Base-by-base conservation (phyloP, 116 monocot species). In the Trichopus zeylanicus region DNA sequence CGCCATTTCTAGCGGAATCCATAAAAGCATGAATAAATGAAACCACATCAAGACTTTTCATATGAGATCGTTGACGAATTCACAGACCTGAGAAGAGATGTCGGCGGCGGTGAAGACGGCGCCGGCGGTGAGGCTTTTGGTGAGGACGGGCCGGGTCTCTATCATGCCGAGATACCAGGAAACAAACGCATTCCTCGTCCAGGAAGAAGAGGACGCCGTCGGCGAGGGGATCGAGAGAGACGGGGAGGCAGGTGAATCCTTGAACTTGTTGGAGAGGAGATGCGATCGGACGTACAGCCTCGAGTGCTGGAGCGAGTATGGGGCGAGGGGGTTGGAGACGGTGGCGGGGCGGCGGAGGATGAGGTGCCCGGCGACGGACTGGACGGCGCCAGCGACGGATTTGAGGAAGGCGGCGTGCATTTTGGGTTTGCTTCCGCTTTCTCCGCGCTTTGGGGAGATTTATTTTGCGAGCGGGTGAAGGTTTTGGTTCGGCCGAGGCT, bases 131-230 rank as follows among this genome's bases (percentile, higher is more conserved):
- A 94, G 34, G 73, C 94, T 75, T 62, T 94, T 94, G 7, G 94
- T 94, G 19, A 86, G 57, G 20, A 94, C 53, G 9, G 94, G 94
- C 1, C 78, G 77, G 2, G 71, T 30, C 25, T 81, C 86, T 49
- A 94, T 78, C 86, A 83, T 83, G n/a, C 83, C 55, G 0, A 94
- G 69, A 49, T 94, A 94, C 94, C 94, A 94, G 29, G 60, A 21
- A 27, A 89, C 81, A 31, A 89, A 71, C 60, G 86, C 81, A 46
- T 53, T 75, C 65, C 73, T 59, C 12, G n/a, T 12, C 46, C 15
- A 66, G 53, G 35, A 26, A 55, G 25, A 46, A 69, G 31, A 6
- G 60, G n/a, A n/a, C n/a, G 57, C 5, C 30, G 18, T 13, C 19
- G 59, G 51, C 10, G 66, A 7, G 11, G 65, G 29, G 2, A 64